phyloP scores from a whole-genome alignment of 2,329 filamentous ascomycete species.

The Thielaviopsis musarum region DNA sequence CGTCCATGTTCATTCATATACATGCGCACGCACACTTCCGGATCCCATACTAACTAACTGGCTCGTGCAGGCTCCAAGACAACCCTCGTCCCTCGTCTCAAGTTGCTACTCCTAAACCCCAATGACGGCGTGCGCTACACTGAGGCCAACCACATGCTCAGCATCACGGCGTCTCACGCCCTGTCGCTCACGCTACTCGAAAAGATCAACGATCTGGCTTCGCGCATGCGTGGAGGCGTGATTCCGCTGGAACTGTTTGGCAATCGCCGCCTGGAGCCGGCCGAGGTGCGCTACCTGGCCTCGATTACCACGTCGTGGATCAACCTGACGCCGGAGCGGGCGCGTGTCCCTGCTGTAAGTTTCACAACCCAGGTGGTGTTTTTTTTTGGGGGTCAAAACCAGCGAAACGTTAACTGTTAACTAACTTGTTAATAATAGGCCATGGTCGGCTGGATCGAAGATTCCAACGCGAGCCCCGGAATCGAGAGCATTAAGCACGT shows the following conservation, averaged over 20 bases:
- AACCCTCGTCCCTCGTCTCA: slow-evolving; percentile 17
- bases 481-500: slow-evolving; percentile 11
- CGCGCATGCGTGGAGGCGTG: slow-evolving; percentile 15
- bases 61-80: not conserved
- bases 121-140: slow-evolving; percentile 3
- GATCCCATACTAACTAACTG: not conserved
- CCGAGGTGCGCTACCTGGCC: slow-evolving; percentile 18
- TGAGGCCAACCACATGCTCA: slow-evolving; percentile 11
- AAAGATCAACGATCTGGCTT: slow-evolving; percentile 20
- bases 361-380: no score
- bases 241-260: slow-evolving; percentile 16
- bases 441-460: slow-evolving; percentile 9
- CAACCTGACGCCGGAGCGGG: not conserved
- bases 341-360: slow-evolving; percentile 4
- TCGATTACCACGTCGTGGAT: slow-evolving; percentile 20
- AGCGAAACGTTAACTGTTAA: not conserved
- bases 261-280: slow-evolving; percentile 12
- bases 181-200: slow-evolving; percentile 18
- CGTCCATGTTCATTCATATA: not conserved
- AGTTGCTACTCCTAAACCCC: slow-evolving; percentile 18
- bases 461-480: not conserved
- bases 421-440: not conserved
- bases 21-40: not conserved
- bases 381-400: not conserved
- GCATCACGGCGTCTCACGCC: slow-evolving; percentile 10